Base-by-base conservation (phyloP, 768 basidiomycete genomes). In the Pisolithus tinctorius region DNA sequence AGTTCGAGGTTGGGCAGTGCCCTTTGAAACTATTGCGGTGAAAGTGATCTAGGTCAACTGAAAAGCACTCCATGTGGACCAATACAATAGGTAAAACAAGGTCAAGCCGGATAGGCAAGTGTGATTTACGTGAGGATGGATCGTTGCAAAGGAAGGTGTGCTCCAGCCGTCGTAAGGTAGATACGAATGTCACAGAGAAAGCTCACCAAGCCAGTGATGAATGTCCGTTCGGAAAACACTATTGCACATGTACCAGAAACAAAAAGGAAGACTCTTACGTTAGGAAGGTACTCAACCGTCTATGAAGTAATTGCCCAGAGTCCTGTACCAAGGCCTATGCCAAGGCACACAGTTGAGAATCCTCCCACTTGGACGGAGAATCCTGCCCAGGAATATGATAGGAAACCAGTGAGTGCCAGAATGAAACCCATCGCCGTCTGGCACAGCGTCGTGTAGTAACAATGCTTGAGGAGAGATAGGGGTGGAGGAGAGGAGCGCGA, bases 281-380 rank as follows among this genome's bases (percentile, higher is more conserved):
- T 40, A 17, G 26, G 26, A 34, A n/a, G 0, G 17, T 26, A 9
- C 29, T 34, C n/a, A 4, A 38, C 16, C 17, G 25, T 11, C 50
- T 65, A 29, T 14, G 37, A 16, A 14, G 50, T 53, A 26, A 67
- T 52, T 17, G 67, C 66, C 65, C 61, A 67, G 16, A 69, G 8
- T 4, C 43, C 48, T 3, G 55, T 54, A 26, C 58, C 48, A 31
- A 60, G 0, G 17, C 56, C 51, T 10, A 65, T 11, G 6, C 60
- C 61, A 17, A 68, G 47, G 52, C 63, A 68, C 5, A 57, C 36
- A 0, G 64, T 66, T 23, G 66, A 50, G 6, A 60, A 63, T 16
- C 69, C 56, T 37, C 67, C 63, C 31, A 67, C 66, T 1, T 47
- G n/a, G 26, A 36, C 25, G 6, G 55, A 53, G 45, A 67, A 48